These are phyloP conservation scores for Nematocida ausubeli DNA, from an alignment of 371 early-diverging fungal species.

Conservation along the genomic window DNA sequence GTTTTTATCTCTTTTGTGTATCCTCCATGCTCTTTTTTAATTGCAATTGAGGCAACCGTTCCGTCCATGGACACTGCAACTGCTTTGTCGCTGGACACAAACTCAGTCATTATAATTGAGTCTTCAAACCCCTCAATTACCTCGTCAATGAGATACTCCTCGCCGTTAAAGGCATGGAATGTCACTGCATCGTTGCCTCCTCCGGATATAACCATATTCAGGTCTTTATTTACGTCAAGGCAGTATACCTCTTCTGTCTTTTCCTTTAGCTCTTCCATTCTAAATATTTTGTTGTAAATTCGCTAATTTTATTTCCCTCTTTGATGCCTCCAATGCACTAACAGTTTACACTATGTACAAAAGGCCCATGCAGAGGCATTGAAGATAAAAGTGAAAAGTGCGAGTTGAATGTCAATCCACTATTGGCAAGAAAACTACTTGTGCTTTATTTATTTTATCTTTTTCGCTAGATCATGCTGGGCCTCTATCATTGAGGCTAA, in stretches of 20 bases:
- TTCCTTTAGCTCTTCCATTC: conserved; percentile 10
- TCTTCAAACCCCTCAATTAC: conserved; percentile 54
- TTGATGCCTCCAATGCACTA: too few relatives aligned
- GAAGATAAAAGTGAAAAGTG: too few relatives aligned
- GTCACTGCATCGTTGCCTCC: conserved; percentile 43
- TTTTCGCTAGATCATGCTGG: not conserved
- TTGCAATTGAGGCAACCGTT: conserved; percentile 1
- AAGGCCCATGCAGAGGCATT: too few relatives aligned
- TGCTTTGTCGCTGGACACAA: conserved; percentile 10
- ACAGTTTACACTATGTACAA: too few relatives aligned
- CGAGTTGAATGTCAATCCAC: too few relatives aligned
- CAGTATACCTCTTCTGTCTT: conserved; percentile 49
- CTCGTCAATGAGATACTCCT: conserved; percentile 24
- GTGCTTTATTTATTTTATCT: conserved; percentile 16
- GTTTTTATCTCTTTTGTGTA: conserved; percentile 12
- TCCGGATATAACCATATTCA: conserved; percentile 40
- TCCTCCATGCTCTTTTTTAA: not conserved
- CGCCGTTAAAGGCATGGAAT: not conserved
- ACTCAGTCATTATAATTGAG: conserved; percentile 25
- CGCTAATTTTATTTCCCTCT: not conserved
- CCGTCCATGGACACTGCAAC: conserved; percentile 53
- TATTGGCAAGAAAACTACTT: not conserved
- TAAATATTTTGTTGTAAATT: not conserved
- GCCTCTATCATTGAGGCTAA: conserved; percentile 1
- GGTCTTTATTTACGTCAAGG: conserved; percentile 1